A percentile compares a stretch with the other conserved stretches of the same genome.
phyloP scores from a whole-genome alignment of 2,329 filamentous ascomycete species.

The Fusarium guadeloupense region DNA sequence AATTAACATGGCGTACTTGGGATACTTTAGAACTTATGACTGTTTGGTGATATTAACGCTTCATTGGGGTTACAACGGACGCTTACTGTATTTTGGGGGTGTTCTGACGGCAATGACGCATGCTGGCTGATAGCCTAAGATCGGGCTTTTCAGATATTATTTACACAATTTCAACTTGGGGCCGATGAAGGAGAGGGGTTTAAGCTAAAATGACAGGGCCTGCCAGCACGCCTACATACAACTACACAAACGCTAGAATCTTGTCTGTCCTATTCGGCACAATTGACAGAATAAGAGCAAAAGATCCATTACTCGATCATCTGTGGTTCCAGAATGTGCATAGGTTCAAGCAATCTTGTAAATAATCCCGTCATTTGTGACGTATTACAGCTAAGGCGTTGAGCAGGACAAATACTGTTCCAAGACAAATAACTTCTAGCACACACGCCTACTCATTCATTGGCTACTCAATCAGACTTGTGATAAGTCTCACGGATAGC shows the following conservation, averaged over 20 bases:
- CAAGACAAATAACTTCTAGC: no score
- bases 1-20: not conserved
- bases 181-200: not conserved
- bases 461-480: not conserved
- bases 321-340: not conserved
- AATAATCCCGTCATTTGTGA: no score
- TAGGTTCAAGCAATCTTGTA: not conserved
- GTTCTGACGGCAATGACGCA: conserved; percentile 22
- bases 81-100: conserved; percentile 11
- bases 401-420: no score
- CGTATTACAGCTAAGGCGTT: no score
- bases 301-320: not conserved
- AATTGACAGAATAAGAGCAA: not conserved
- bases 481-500: conserved; percentile 44
- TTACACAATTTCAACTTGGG: conserved; percentile 1
- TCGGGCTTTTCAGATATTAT: conserved; percentile 15
- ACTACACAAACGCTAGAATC: not conserved
- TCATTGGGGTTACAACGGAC: not conserved
- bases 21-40: not conserved
- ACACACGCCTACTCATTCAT: not conserved
- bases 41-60: conserved; percentile 1
- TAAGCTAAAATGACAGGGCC: not conserved
- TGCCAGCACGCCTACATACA: not conserved
- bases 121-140: conserved; percentile 11
- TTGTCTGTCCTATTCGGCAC: not conserved